Conservation (phyloP, 2,329 filamentous ascomycete genomes). For the Sordariomycetes sp. region DNA sequence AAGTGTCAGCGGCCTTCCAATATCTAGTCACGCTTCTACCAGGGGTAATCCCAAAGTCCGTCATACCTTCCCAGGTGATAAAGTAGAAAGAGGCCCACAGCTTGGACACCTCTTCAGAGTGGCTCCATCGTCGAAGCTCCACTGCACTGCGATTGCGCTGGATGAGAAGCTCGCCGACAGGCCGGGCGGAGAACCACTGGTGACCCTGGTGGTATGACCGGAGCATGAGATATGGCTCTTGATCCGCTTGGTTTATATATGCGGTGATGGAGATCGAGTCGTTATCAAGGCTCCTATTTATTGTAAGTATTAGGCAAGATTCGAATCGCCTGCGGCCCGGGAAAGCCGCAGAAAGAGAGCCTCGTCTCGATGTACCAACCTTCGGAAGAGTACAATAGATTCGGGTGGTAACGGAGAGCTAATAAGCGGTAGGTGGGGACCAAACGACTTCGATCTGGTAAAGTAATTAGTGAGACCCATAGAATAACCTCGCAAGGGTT, state of each 20-base stretch:
- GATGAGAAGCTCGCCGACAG: conserved; percentile 41
- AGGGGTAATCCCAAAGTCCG: not conserved
- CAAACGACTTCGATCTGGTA: conserved; percentile 30
- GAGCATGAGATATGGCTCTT: conserved; percentile 32
- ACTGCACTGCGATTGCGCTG: conserved; percentile 33
- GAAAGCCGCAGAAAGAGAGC: not conserved
- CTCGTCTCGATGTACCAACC: conserved; percentile 20
- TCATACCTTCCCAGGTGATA: conserved; percentile 45
- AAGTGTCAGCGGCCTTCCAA: not conserved
- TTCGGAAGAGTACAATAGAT: conserved; percentile 38
- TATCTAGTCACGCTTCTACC: not conserved
- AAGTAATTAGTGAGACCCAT: not conserved
- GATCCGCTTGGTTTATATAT: conserved; percentile 29
- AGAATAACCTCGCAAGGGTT: not conserved
- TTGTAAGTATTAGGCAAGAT: not conserved
- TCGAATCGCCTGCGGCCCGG: no score
- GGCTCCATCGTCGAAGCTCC: conserved; percentile 38
- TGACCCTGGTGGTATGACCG: conserved; percentile 24
- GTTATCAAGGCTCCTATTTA: conserved; percentile 36
- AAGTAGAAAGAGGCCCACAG: conserved; percentile 43
- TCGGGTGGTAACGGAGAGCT: conserved; percentile 24
- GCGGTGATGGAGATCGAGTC: conserved; percentile 39
- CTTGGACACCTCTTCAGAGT: conserved; percentile 25
- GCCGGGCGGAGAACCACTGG: conserved; percentile 33
- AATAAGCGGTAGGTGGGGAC: conserved; percentile 21